These are phyloP conservation scores for Alternaria atra DNA, from an alignment of 2,329 filamentous ascomycete genomes.

Conservation along the genomic window DNA sequence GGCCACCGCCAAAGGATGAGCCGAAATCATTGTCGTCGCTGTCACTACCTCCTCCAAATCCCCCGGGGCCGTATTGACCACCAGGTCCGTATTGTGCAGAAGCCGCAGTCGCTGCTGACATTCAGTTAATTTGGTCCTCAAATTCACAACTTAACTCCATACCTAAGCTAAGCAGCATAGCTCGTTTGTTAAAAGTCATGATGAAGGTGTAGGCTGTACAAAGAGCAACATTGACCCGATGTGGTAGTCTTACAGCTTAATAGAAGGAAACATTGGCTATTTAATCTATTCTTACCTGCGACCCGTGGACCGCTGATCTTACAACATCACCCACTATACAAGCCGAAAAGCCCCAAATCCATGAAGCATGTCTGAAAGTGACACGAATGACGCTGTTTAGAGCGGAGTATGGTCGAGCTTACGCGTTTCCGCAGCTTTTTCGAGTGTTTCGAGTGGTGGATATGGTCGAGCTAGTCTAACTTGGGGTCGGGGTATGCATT, in stretches of 20 bases:
- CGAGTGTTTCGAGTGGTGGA: conserved; percentile 30
- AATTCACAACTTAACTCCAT: background rate
- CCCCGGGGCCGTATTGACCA: conserved; percentile 19
- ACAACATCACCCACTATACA: conserved; percentile 9
- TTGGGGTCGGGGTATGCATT: conserved; percentile 23
- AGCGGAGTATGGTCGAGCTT: conserved; percentile 26
- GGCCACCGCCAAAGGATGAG: conserved; percentile 11
- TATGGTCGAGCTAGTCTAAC: conserved; percentile 13
- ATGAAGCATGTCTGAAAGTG: conserved; percentile 15
- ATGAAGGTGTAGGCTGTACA: background rate
- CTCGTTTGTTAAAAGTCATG: conserved; percentile 19
- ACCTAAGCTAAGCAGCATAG: conserved; percentile 26
- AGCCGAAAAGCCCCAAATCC: conserved; percentile 18
- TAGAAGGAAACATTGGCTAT: conserved; percentile 4
- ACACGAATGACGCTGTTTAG: conserved; percentile 24
- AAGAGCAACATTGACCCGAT: background rate
- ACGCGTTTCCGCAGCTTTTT: conserved; percentile 33
- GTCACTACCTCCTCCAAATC: conserved; percentile 12
- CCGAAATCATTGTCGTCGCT: conserved; percentile 8
- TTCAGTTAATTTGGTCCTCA: conserved; percentile 9
- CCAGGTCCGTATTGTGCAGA: conserved; percentile 25
- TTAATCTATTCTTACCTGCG: conserved; percentile 14
- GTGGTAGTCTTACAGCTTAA: background rate
- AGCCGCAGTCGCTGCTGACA: conserved; percentile 16
- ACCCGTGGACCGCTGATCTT: conserved; percentile 7